Evolutionary conservation across 768 basidiomycete species (phyloP).

Genomic region (Agaricus subrufescens): DNA sequence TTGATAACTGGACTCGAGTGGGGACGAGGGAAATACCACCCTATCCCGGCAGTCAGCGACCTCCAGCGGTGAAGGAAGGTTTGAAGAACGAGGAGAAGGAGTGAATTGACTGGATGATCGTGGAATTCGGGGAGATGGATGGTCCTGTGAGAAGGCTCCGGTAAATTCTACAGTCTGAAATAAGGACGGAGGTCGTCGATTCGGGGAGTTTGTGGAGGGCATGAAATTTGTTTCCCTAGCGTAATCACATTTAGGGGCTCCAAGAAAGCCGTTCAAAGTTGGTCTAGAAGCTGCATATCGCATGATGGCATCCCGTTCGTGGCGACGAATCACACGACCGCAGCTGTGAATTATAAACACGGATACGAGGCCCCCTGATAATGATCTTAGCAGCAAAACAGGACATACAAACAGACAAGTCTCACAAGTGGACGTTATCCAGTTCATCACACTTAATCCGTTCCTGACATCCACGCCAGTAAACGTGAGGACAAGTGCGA

Average conservation of each 20-base stretch:
- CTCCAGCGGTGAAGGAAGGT: conserved; percentile 3
- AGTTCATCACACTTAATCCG: conserved; percentile 40
- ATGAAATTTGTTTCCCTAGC: neutral
- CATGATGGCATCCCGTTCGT: conserved; percentile 52
- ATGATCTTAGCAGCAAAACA: conserved; percentile 7
- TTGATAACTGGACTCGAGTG: conserved; percentile 19
- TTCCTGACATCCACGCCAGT: conserved; percentile 46
- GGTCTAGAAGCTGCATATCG: conserved; percentile 43
- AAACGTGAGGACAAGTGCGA: conserved; percentile 43
- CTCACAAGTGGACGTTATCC: conserved; percentile 55
- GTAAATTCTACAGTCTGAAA: conserved; percentile 12
- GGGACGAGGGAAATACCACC: neutral
- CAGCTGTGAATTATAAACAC: conserved; percentile 56
- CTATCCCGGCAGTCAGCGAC: neutral
- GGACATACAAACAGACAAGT: conserved; percentile 1
- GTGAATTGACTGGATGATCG: conserved; percentile 7
- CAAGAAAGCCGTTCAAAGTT: neutral
- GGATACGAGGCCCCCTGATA: conserved; percentile 51
- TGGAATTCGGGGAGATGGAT: conserved; percentile 9
- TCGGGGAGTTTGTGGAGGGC: conserved; percentile 8
- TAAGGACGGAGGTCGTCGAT: conserved; percentile 8
- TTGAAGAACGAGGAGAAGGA: neutral
- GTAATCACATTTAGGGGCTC: neutral
- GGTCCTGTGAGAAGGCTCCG: conserved; percentile 31
- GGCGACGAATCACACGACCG: conserved; percentile 52